Percentiles rank a stretch among this genome's conserved stretches.
Conservation (phyloP, 1,284 basidiomycete genomes). For the Ceratorhiza oryzae-sativae region DNA sequence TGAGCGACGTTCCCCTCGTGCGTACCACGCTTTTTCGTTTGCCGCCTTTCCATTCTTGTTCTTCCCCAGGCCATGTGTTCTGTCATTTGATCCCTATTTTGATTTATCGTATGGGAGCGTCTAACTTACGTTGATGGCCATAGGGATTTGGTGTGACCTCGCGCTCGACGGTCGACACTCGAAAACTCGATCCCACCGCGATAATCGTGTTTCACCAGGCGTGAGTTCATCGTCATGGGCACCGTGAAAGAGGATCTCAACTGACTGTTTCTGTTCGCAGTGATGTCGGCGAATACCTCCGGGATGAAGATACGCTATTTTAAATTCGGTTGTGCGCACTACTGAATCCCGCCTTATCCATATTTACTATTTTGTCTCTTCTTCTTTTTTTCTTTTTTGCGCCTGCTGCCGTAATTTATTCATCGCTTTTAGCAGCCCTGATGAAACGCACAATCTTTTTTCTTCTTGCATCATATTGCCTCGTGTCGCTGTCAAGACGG, state of each 20-base stretch:
- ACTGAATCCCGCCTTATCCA: not conserved
- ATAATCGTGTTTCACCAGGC: conserved; percentile 99
- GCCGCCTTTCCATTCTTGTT: conserved; percentile 35
- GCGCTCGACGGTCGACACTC: conserved; percentile 92
- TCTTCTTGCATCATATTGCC: not conserved
- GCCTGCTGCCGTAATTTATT: conserved; percentile 36
- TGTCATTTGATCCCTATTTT: conserved; percentile 21
- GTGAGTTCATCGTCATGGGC: conserved; percentile 57
- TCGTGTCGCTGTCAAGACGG: conserved; percentile 4
- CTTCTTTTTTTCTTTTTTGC: not conserved
- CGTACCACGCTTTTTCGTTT: conserved; percentile 46
- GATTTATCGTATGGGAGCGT: conserved; percentile 25
- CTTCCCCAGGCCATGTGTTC: conserved; percentile 5
- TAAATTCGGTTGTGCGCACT: not conserved
- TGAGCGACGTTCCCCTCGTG: conserved; percentile 92
- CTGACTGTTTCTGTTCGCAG: conserved; percentile 53
- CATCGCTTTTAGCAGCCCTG: conserved; percentile 29
- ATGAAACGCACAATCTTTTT: conserved; percentile 2
- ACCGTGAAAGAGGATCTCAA: not conserved
- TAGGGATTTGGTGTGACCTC: conserved; percentile 99
- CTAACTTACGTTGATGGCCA: conserved; percentile 36
- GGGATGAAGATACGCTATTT: conserved; percentile 76
- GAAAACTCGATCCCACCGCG: conserved; percentile 97
- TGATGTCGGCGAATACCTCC: conserved; percentile 94
- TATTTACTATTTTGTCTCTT: not conserved